Evolutionary conservation across 768 basidiomycete species (phyloP).

Genomic region (Boletus insuetus): DNA sequence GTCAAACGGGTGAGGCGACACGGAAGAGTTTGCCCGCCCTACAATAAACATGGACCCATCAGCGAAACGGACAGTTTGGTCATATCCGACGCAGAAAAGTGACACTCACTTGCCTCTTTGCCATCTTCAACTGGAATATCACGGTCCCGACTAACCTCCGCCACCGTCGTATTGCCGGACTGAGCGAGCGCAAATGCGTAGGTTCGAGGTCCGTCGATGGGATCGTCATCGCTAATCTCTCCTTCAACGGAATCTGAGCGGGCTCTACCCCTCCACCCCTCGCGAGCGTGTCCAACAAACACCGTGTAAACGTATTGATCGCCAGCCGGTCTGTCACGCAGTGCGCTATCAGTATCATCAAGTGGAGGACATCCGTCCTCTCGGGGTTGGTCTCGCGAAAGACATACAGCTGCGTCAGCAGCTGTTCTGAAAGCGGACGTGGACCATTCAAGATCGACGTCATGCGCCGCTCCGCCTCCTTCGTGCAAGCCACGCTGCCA

Average conservation of each 20-base stretch:
- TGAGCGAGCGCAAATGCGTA: slow-evolving; percentile 24
- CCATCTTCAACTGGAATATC: slow-evolving; percentile 33
- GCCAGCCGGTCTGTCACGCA: slow-evolving; percentile 49
- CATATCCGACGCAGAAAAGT: slow-evolving; percentile 8
- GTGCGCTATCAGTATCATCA: slow-evolving; percentile 47
- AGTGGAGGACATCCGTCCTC: slow-evolving; percentile 35
- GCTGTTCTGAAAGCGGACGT: slow-evolving; percentile 39
- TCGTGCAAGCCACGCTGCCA: slow-evolving; percentile 29
- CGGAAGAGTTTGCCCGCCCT: slow-evolving; percentile 61
- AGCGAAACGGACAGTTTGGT: background rate
- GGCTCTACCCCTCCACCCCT: background rate
- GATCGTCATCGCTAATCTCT: slow-evolving; percentile 41
- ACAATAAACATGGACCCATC: background rate
- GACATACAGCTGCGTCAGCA: slow-evolving; percentile 42
- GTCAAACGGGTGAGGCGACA: slow-evolving; percentile 38
- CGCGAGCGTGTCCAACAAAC: slow-evolving; percentile 43
- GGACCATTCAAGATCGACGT: slow-evolving; percentile 33
- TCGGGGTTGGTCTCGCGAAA: slow-evolving; percentile 35
- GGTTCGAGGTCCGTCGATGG: slow-evolving; percentile 40
- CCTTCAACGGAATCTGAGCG: slow-evolving; percentile 27
- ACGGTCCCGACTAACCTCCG: slow-evolving; percentile 39
- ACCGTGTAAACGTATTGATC: slow-evolving; percentile 39
- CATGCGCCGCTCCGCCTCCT: slow-evolving; percentile 33
- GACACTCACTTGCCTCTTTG: slow-evolving; percentile 40
- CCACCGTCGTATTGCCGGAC: slow-evolving; percentile 42